These are phyloP conservation scores for Geum urbanum DNA, from an alignment of 306 rosid species.

Conservation along the genomic window DNA sequence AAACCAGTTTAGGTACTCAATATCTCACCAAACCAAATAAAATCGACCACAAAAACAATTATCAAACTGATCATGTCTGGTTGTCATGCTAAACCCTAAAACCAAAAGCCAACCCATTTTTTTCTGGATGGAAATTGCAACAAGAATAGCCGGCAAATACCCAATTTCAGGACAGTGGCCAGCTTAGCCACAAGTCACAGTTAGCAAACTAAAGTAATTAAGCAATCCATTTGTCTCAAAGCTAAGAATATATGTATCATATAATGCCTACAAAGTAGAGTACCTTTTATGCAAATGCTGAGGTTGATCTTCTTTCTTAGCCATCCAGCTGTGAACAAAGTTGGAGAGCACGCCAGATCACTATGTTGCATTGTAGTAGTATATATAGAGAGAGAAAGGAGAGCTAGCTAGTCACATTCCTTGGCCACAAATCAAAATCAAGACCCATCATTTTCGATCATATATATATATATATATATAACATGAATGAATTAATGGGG, in stretches of 20 bases:
- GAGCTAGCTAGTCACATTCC: background rate
- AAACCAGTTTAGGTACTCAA: constrained; percentile 6
- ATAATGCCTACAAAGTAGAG: background rate
- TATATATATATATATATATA: too few relatives aligned
- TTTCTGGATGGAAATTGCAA: background rate
- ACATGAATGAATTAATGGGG: background rate
- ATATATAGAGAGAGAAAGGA: too few relatives aligned
- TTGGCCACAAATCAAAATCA: constrained; percentile 10
- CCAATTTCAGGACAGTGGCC: constrained; percentile 6
- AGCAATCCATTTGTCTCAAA: constrained; percentile 5
- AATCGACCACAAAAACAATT: background rate
- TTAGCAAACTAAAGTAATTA: background rate
- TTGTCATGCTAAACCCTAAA: constrained; percentile 3
- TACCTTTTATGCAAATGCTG: background rate
- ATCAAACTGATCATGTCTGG: background rate
- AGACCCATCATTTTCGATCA: constrained; percentile 7
- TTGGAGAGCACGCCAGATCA: constrained; percentile 13
- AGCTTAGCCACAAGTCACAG: background rate
- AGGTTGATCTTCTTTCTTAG: background rate
- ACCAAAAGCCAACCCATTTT: constrained; percentile 1
- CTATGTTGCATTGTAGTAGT: background rate
- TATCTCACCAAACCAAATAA: constrained; percentile 13
- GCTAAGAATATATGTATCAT: background rate
- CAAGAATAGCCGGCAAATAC: constrained; percentile 20
- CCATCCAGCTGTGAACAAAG: constrained; percentile 20